Base-by-base conservation (phyloP, 768 basidiomycete genomes). In the Boletus reticuloceps region DNA sequence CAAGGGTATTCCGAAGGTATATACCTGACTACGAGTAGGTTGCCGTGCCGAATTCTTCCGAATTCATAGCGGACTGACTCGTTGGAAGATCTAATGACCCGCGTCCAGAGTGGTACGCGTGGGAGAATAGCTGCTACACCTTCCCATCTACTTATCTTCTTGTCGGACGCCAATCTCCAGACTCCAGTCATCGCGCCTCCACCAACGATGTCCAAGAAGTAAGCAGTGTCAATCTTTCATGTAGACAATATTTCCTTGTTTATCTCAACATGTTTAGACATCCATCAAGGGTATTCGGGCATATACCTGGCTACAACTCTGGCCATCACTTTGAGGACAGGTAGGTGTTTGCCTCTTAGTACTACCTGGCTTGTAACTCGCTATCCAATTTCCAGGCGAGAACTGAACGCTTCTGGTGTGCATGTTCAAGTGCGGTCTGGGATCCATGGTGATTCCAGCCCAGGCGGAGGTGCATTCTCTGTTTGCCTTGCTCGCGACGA, bases 21-120 rank as follows among this genome's bases (percentile, higher is more conserved):
- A 69, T 77, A 7, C 63, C 60, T 10, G 55, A 8, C 29, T 29
- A 29, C 29, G 29, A 29, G 29, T 29, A 25, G 25, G 25, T 6
- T 6, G 25, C 25, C 25, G 25, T 6, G 25, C 25, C 25, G 25
- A 25, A 25, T 25, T 25, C 22, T 4, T 3, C 22, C 22, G 22
- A 22, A 22, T 22, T 22, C 25, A 25, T 25, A 25, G 25, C 6
- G 25, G 25, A 25, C 25, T 25, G 25, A 25, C 25, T 25, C 25
- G n/a, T n/a, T n/a, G n/a, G n/a, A n/a, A n/a, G n/a, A n/a, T n/a
- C n/a, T n/a, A n/a, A n/a, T n/a, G n/a, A n/a, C n/a, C n/a, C n/a
- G n/a, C n/a, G n/a, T n/a, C n/a, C 9, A 29, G 27, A 29, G 27
- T 29, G 27, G 27, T 29, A 29, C 5, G 27, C 9, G 27, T 45